Conservation (phyloP, 306 rosid genomes). For the Cicer cuneatum region DNA sequence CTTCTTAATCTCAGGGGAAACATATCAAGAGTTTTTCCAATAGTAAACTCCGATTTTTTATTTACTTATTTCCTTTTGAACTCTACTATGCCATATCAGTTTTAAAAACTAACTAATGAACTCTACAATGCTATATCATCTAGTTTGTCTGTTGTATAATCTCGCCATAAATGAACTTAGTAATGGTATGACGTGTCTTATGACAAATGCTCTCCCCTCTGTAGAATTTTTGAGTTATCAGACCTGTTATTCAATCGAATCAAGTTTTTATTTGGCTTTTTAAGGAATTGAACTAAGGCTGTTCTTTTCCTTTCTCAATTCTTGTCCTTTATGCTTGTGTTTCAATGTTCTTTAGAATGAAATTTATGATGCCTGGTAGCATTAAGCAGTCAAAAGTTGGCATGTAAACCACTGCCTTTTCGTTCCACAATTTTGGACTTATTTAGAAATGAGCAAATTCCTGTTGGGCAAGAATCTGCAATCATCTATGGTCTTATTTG, state of each 20-base stretch:
- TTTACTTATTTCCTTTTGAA: too few species aligned
- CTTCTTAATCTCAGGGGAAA: too few species aligned
- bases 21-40: too few species aligned
- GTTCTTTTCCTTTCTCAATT: neutral
- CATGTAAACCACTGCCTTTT: slow-evolving; percentile 8
- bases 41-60: too few species aligned
- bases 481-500: too few species aligned
- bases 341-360: slow-evolving; percentile 17
- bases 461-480: too few species aligned
- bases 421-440: slow-evolving; percentile 6
- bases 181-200: neutral
- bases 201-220: neutral
- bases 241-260: slow-evolving; percentile 2
- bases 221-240: slow-evolving; percentile 9
- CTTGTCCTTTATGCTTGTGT: neutral
- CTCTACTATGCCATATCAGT: too few species aligned
- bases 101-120: too few species aligned
- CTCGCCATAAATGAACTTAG: slow-evolving; percentile 10
- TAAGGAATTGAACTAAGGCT: neutral
- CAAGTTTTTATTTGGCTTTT: slow-evolving; percentile 15
- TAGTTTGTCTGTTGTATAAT: slow-evolving; percentile 5
- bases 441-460: too few species aligned
- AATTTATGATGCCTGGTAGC: neutral
- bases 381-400: slow-evolving; percentile 8
- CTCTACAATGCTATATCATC: too few species aligned